phyloP scores from a whole-genome alignment of 1,284 basidiomycete species.

The Ceratobasidium sp. region DNA sequence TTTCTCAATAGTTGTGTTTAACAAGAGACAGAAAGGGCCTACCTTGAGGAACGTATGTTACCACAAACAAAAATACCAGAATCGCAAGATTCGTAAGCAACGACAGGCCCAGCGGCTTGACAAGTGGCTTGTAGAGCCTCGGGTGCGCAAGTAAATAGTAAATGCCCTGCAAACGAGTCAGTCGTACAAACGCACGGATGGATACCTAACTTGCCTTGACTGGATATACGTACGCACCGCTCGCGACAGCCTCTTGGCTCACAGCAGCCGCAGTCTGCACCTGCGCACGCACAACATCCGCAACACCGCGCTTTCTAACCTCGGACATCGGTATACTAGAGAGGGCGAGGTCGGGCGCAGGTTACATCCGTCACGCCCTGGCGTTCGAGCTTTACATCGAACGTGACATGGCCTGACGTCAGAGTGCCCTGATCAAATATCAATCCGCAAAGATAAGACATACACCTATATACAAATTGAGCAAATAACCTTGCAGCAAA shows the following conservation, averaged over 20 bases:
- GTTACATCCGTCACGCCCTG: neutral
- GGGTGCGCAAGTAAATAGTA: constrained; percentile 57
- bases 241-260: constrained; percentile 54
- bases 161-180: constrained; percentile 52
- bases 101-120: constrained; percentile 56
- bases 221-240: constrained; percentile 59
- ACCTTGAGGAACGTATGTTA: constrained; percentile 73
- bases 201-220: constrained; percentile 52
- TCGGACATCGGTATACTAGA: constrained; percentile 19
- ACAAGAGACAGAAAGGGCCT: neutral
- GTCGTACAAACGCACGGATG: neutral
- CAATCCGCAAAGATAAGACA: constrained; percentile 11
- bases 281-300: constrained; percentile 46
- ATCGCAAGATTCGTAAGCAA: constrained; percentile 54
- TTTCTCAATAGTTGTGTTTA: neutral
- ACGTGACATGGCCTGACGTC: constrained; percentile 16
- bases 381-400: neutral
- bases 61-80: constrained; percentile 64
- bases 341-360: neutral
- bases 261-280: constrained; percentile 47
- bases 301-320: constrained; percentile 32
- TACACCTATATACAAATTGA: constrained; percentile 37
- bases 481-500: constrained; percentile 1
- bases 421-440: constrained; percentile 12
- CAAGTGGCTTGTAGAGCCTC: constrained; percentile 50